phyloP scores from a whole-genome alignment of 495 filamentous ascomycete species.

The Cercophora newfieldiana region DNA sequence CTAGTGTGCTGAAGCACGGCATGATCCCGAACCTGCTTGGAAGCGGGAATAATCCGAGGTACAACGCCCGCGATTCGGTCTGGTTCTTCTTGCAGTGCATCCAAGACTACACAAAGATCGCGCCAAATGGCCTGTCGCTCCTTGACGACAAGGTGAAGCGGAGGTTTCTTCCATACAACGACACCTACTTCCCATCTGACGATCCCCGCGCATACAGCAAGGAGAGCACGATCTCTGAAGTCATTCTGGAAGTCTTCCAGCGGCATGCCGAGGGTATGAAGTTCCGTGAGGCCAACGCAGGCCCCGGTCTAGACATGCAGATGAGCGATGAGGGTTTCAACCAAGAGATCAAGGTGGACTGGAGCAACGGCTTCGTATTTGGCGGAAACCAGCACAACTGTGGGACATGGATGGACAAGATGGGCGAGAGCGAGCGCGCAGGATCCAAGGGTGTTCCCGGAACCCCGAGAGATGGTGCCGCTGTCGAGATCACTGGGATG shows the following conservation, averaged over 20 bases:
- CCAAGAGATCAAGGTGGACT: conserved; percentile 86
- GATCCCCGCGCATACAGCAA: conserved; percentile 85
- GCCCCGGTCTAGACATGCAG: conserved; percentile 80
- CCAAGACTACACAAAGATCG: conserved; percentile 88
- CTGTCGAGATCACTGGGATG: conserved; percentile 91
- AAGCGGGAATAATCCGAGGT: conserved; percentile 84
- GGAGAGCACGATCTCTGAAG: conserved; percentile 75
- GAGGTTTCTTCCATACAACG: conserved; percentile 93
- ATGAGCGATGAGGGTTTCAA: conserved; percentile 94
- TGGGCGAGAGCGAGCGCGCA: conserved; percentile 94
- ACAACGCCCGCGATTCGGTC: conserved; percentile 92
- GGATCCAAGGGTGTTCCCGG: conserved; percentile 93
- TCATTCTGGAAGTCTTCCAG: conserved; percentile 91
- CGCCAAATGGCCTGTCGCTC: conserved; percentile 71
- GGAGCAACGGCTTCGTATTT: conserved; percentile 89
- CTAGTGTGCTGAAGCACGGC: conserved; percentile 94
- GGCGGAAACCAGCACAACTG: conserved; percentile 94
- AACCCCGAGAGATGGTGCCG: conserved; percentile 92
- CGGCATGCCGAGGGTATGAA: conserved; percentile 85
- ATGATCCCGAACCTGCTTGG: conserved; percentile 97
- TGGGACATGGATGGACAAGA: conserved; percentile 99
- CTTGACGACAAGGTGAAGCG: conserved; percentile 75
- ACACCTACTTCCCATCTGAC: conserved; percentile 81
- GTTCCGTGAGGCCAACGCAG: conserved; percentile 94
- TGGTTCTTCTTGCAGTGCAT: conserved; percentile 97